Evolutionary conservation across 192 early-diverging fungal species (phyloP).

Genomic region (Kickxella alabastrina): DNA sequence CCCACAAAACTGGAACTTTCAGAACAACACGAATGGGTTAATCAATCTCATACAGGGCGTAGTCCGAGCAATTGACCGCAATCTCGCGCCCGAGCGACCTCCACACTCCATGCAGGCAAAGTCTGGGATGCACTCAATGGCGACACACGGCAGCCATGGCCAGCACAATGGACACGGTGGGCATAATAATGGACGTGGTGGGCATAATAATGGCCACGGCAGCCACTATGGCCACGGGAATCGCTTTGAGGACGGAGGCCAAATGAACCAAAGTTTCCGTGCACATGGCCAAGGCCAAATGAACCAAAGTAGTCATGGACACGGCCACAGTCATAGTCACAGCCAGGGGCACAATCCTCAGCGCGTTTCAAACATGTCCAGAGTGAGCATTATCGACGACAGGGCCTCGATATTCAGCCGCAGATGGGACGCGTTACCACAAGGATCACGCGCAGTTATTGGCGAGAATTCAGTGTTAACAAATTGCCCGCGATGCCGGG

Average conservation of each 20-base stretch:
- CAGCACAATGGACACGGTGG: not conserved
- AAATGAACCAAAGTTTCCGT: not conserved
- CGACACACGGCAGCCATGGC: not conserved
- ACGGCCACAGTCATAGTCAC: not conserved
- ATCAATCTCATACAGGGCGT: constrained; percentile 28
- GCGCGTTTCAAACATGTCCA: constrained; percentile 30
- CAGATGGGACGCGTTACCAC: constrained; percentile 19
- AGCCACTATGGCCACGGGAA: not conserved
- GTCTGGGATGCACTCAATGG: not conserved
- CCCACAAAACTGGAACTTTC: constrained; percentile 29
- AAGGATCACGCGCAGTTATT: constrained; percentile 26
- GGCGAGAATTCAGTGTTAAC: constrained; percentile 23
- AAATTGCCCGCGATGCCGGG: constrained; percentile 28
- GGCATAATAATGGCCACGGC: too few species aligned
- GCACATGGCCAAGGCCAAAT: too few species aligned
- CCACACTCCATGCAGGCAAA: not conserved
- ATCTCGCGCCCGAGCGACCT: constrained; percentile 5
- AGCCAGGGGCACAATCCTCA: constrained; percentile 16
- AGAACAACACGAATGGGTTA: constrained; percentile 15
- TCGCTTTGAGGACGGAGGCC: not conserved
- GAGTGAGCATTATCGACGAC: constrained; percentile 29
- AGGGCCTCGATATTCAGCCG: constrained; percentile 32
- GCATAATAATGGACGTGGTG: too few species aligned
- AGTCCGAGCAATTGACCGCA: constrained; percentile 30
- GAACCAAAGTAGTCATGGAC: not conserved